Percentiles rank a stretch among this genome's conserved stretches.
These are phyloP conservation scores for Metschnikowia arizonensis DNA, from an alignment of 805 yeast genomes.

Conservation along the genomic window DNA sequence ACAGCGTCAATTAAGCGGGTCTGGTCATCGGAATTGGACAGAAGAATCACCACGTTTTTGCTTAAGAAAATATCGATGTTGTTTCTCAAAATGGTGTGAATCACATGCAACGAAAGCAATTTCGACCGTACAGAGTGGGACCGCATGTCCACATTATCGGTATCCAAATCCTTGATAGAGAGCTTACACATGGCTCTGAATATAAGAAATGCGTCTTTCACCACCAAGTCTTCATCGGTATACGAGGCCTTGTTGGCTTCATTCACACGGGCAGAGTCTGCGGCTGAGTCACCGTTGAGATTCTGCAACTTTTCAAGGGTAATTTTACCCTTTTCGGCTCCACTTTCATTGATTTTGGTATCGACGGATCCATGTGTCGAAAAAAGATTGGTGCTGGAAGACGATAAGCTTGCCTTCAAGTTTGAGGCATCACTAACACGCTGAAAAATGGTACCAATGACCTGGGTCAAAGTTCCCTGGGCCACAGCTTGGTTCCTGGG, in stretches of 20 bases:
- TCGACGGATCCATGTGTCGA: background rate
- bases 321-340: conserved; percentile 26
- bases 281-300: conserved; percentile 44
- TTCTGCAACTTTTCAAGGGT: conserved; percentile 61
- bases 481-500: conserved; percentile 89
- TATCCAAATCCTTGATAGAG: conserved; percentile 78
- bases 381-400: conserved; percentile 18
- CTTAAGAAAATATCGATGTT: conserved; percentile 78
- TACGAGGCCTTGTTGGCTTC: conserved; percentile 43
- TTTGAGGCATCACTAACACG: conserved; percentile 40
- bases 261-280: conserved; percentile 50
- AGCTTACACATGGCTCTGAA: conserved; percentile 94
- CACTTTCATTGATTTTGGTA: conserved; percentile 15
- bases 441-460: conserved; percentile 80
- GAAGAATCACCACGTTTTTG: conserved; percentile 48
- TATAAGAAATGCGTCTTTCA: conserved; percentile 88
- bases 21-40: conserved; percentile 46
- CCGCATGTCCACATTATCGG: conserved; percentile 74
- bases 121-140: conserved; percentile 92
- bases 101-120: conserved; percentile 77
- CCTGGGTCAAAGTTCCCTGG: conserved; percentile 90
- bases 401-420: conserved; percentile 7
- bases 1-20: conserved; percentile 72
- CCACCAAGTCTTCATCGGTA: conserved; percentile 61
- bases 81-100: conserved; percentile 79